Evolutionary conservation across 2,329 filamentous ascomycete species (phyloP), one percentile per base, ranked within the genome.

Genomic region (Aspergillus sergii): DNA sequence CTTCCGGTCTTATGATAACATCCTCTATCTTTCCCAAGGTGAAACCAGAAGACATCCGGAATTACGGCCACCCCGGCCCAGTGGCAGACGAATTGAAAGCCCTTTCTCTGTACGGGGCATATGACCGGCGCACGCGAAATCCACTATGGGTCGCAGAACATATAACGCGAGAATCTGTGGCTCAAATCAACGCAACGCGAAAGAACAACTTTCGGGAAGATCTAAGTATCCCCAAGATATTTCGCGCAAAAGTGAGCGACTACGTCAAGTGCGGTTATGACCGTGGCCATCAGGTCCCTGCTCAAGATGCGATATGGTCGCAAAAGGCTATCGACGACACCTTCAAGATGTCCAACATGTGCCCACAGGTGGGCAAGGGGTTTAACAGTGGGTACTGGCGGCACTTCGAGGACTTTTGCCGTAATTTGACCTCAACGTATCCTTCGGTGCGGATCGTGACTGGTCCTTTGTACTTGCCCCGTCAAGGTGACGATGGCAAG

Each of bases 301-400:
- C 95, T 8, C 95, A 95, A 45, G 95, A 99, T 80, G 92, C 91
- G 62, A 96, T 96, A 81, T 99, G 95, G 94, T 91, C 89, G 66
- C 95, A 99, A 80, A 79, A 86, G 36, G 94, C 95, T 67, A 97
- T 98, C 93, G 89, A 99, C 80, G 92, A 92, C 62, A 99, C 95
- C 3, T 99, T 99, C 75, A 90, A 88, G 74, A 86, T 99, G 61
- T 90, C 86, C 75, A 99, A 99, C 82, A 99, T 99, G 94, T 97
- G 94, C 76, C 95, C 95, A 36, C 95, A 99, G 81, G 94, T 99
- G 32, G 95, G 95, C 69, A 93, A 97, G 75, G 95, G 95, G 63
- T 99, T 99, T 85, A 99, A 99, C 82, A 87, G 95, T 57, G 95
- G 99, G 81, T 99, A 99, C 86, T 99, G 95, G 95, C 91, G 95